Conservation (phyloP, 495 filamentous ascomycete genomes). For the Filosporella fistucella region DNA sequence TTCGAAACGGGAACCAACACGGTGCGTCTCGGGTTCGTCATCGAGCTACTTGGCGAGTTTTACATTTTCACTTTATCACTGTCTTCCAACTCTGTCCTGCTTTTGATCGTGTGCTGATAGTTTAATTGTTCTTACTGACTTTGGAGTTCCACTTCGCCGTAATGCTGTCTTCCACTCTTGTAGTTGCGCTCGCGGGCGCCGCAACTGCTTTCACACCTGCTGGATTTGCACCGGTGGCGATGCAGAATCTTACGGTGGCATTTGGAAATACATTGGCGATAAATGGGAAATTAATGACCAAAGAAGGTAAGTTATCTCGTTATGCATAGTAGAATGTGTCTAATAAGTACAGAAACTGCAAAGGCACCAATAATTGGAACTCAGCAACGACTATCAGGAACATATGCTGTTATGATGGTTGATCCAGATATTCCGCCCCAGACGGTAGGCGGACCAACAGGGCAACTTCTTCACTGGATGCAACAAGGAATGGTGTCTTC, state of each 20-base stretch:
- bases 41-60: constrained; percentile 9
- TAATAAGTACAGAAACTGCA: constrained; percentile 12
- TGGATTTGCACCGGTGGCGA: constrained; percentile 12
- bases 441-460: not conserved
- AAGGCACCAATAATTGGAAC: constrained; percentile 15
- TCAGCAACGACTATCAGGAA: constrained; percentile 8
- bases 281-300: constrained; percentile 13
- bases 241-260: constrained; percentile 15
- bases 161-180: constrained; percentile 10
- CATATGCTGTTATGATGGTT: constrained; percentile 20
- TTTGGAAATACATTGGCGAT: constrained; percentile 14
- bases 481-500: constrained; percentile 17
- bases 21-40: constrained; percentile 8
- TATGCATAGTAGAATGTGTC: not conserved
- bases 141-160: not conserved
- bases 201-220: constrained; percentile 16
- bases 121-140: not conserved
- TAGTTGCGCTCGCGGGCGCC: constrained; percentile 16
- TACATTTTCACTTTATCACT: not conserved
- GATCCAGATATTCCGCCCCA: constrained; percentile 19
- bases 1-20: constrained; percentile 5
- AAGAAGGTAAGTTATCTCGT: constrained; percentile 5
- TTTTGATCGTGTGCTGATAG: not conserved
- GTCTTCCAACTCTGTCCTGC: not conserved
- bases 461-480: constrained; percentile 22